Evolutionary conservation across 2,329 filamentous ascomycete species (phyloP), one percentile per base, ranked within the genome.

Genomic region (Clarireedia monteithiana): DNA sequence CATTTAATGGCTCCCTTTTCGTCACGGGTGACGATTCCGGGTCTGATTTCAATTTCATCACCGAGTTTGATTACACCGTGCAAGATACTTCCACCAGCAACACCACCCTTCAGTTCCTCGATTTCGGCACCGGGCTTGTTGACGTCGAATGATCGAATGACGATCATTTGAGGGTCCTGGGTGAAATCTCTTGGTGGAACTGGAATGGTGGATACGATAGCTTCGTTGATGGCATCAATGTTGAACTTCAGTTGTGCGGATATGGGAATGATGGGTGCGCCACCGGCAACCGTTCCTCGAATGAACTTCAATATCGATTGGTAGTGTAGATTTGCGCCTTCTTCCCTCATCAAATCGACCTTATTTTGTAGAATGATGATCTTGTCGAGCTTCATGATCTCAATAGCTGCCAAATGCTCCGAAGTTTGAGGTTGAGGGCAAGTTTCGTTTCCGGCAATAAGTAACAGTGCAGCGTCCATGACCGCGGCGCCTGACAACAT

Each of bases 301-400:
- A 99, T 96, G 75, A 99, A 99, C 75, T 97, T 97, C 68, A 95
- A 81, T 65, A 99, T 99, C 1, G 91, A 96, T 74, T 96, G 86
- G 78, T 96, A 94, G 74, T 99, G 94, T 70, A 92, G 84, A 69
- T 90, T 83, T 49, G 95, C 94, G 60, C 88, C 89, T 71, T 97
- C 92, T 79, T 96, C 89, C 67, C 91, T 84, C 91, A 99, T 97
- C 66, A 99, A 76, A 72, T 99, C 94, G 68, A 99, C 94, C 83
- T 99, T 99, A 80, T 99, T 99, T 76, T 99, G 94, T 58, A 99
- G 83, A 69, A 99, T 97, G 72, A 99, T 96, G 75, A 99, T 96
- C 77, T 99, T 95, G 74, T 95, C 91, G 62, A 99, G 84, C 81
- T 99, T 99, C 94, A 99, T 99, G 72, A 99, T 99, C 75, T 99